These are phyloP conservation scores for Sequoiadendron giganteum DNA, from an alignment of 75 land plant species.

Conservation along the genomic window DNA sequence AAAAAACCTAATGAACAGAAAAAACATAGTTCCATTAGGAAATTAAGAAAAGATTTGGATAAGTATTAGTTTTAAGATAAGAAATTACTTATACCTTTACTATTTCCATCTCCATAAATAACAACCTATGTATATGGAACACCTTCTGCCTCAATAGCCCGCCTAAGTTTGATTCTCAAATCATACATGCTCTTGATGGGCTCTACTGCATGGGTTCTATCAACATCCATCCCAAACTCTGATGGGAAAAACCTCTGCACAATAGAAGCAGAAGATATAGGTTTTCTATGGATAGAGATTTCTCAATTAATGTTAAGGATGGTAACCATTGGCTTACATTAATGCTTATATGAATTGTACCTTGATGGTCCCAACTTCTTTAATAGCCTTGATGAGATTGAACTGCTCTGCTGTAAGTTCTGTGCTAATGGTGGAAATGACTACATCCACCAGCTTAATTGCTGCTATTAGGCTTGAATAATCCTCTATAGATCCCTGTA, in stretches of 20 bases:
- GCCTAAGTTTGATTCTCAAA: conserved; percentile 29
- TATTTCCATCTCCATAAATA: conserved; percentile 46
- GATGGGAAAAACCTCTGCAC: conserved; percentile 60
- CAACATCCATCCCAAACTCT: conserved; percentile 63
- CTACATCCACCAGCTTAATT: conserved; percentile 28
- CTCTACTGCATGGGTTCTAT: conserved; percentile 31
- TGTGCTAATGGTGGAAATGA: conserved; percentile 25
- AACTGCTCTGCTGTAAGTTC: conserved; percentile 6
- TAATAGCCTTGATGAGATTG: conserved; percentile 30
- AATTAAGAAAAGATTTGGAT: too few species aligned
- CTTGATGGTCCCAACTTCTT: conserved; percentile 37
- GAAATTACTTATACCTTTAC: conserved; percentile 21
- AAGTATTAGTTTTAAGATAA: not conserved
- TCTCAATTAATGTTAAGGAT: too few species aligned
- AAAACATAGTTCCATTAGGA: too few species aligned
- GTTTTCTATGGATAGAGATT: too few species aligned
- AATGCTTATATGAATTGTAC: conserved; percentile 3
- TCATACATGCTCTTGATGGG: conserved; percentile 30
- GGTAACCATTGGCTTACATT: too few species aligned
- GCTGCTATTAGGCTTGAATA: conserved; percentile 29
- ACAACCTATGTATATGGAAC: conserved; percentile 59
- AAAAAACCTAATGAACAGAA: too few species aligned
- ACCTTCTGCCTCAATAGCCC: conserved; percentile 54
- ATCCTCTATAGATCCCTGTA: conserved; percentile 31
- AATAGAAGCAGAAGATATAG: not conserved